phyloP scores from a whole-genome alignment of 805 yeast genomes.

The Candida corydali region DNA sequence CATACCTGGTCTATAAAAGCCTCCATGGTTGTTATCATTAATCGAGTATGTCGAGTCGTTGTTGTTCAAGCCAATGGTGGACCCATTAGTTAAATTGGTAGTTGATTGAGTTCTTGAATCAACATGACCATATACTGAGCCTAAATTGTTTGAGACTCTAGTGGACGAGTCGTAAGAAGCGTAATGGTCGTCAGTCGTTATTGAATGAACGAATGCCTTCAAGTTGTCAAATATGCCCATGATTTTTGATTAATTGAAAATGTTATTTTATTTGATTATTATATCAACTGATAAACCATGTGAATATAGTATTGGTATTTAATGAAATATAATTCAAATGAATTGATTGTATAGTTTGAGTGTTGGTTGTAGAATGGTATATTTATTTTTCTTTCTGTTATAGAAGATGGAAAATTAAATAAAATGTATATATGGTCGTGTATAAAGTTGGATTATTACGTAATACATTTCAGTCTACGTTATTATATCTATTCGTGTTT shows the following conservation, averaged over 20 bases:
- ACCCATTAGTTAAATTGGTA: constrained; percentile 12
- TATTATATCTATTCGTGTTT: no score
- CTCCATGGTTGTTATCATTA: constrained; percentile 13
- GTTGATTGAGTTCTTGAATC: constrained; percentile 3
- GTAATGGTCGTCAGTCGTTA: constrained; percentile 57
- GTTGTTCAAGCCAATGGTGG: constrained; percentile 34
- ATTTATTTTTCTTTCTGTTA: no score
- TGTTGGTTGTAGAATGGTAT: no score
- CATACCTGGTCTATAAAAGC: constrained; percentile 35
- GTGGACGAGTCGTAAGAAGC: constrained; percentile 47
- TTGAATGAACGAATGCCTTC: constrained; percentile 42
- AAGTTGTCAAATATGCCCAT: constrained; percentile 38
- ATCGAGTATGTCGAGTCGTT: constrained; percentile 26
- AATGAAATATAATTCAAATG: no score
- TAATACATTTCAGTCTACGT: no score
- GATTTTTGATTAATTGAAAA: no score
- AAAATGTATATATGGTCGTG: no score
- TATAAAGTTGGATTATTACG: no score
- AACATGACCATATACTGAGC: constrained; percentile 8
- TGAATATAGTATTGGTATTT: no score
- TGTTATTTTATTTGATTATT: no score
- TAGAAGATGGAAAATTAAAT: no score
- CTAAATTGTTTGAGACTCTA: constrained; percentile 12
- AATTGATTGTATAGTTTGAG: no score
- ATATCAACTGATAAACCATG: constrained; percentile 1